Conservation (phyloP, 768 basidiomycete species). For the Podaxis pistillaris region DNA sequence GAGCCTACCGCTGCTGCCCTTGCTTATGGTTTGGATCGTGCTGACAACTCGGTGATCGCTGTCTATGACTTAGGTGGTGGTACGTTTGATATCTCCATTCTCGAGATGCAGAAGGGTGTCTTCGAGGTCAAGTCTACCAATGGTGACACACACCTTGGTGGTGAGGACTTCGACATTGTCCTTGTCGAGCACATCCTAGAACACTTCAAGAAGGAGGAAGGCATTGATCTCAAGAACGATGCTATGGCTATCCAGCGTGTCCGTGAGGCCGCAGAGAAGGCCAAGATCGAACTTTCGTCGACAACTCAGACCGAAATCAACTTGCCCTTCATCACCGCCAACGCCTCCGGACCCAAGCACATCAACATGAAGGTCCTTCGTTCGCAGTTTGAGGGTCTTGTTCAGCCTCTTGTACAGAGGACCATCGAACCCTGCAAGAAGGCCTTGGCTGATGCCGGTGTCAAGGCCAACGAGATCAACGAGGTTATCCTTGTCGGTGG, state of each 20-base stretch:
- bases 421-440: conserved; percentile 97
- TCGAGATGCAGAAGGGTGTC: conserved; percentile 99
- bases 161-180: conserved; percentile 93
- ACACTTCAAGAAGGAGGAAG: conserved; percentile 93
- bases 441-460: conserved; percentile 89
- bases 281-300: conserved; percentile 96
- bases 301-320: conserved; percentile 96
- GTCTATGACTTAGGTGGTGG: conserved; percentile 99
- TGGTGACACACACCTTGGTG: conserved; percentile 96
- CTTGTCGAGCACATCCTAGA: conserved; percentile 83
- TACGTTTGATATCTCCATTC: conserved; percentile 98
- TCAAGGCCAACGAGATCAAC: conserved; percentile 90
- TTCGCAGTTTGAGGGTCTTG: conserved; percentile 87
- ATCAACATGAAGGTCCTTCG: conserved; percentile 91
- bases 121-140: conserved; percentile 99
- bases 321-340: conserved; percentile 96
- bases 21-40: conserved; percentile 93
- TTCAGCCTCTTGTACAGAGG: conserved; percentile 77
- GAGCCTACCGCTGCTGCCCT: conserved; percentile 98
- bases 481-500: conserved; percentile 99
- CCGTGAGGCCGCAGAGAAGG: conserved; percentile 98
- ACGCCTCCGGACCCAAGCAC: conserved; percentile 93
- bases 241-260: conserved; percentile 98
- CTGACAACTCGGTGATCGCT: conserved; percentile 84
- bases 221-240: conserved; percentile 79